Evolutionary conservation across 306 rosid species (phyloP), one percentile per base, ranked within the genome.

Genomic region (Betula pendula): DNA sequence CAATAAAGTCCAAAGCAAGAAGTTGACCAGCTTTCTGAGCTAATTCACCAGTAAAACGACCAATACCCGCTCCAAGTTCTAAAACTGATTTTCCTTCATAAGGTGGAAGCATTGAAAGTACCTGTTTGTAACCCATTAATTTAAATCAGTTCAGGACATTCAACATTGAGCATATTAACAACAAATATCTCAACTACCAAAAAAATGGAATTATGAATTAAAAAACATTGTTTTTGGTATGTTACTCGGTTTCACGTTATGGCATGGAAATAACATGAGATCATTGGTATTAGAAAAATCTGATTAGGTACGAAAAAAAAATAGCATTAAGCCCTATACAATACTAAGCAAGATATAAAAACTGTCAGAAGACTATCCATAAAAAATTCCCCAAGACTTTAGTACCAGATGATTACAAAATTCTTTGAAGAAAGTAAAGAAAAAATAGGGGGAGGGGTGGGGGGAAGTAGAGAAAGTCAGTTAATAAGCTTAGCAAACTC

Each of bases 31-130:
- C 94, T 71, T 88, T 90, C 71, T 81, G 84, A 58, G 97, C 97
- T 75, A 95, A 77, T 75, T 90, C 97, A 31, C 96, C 91, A 2
- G 97, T 95, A 79, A 95, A 95, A 56, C 99, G 90, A 70, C 99
- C 99, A 29, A 95, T 95, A 65, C 99, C 99, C 0, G 99, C 99
- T 82, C 99, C 99, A 38, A 95, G 89, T 83, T 95, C 97, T 59
- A 95, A 2, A 33, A 95, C 89, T 1, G 97, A 88, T 69, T 95
- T 89, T 8, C 99, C 99, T 76, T 95, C 97, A 27, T 80, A 90
- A 3, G 82, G 20, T 0, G 99, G 99, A 20, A 95, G 90, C 43
- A 89, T 74, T 38, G 96, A 89, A 45, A 95, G 90, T 43, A 95
- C 96, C 98, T 95, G 48, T 10, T 45, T 14, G 19, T 31, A 35